Base-by-base conservation (phyloP, 768 basidiomycete genomes). In the Krasilnikovozyma curviuscula region DNA sequence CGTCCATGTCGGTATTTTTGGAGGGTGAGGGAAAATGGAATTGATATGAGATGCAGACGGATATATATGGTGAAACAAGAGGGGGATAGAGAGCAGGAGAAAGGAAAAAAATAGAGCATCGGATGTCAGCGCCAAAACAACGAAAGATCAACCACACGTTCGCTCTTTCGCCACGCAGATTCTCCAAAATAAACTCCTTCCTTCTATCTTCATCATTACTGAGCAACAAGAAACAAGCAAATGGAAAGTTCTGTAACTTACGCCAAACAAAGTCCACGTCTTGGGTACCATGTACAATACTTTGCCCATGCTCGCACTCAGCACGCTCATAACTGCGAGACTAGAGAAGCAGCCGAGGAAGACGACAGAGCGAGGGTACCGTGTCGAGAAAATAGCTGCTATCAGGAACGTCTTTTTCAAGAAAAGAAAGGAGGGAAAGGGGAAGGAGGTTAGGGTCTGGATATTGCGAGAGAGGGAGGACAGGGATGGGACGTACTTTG, bases 241-340 rank as follows among this genome's bases (percentile, higher is more conserved):
- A 5, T 12, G 4, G 8, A n/a, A 23, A 2, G 9, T 1, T 9
- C 4, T 25, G 42, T 7, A 44, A 52, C 50, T 40, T 21, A 52
- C 50, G 12, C 45, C 50, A 41, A 47, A 52, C 35, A 46, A 46
- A 3, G 50, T 52, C 50, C 50, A 52, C 27, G 46, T 40, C 27
- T 52, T 52, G 2, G 50, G 50, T 12, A 52, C 50, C 21, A 52
- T 44, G 1, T 46, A 44, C 0, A 98, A 74, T 39, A 97, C 67
- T 60, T 85, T 80, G 0, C 93, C 93, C 70, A 97, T 73, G n/a
- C 76, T 80, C 10, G 91, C 86, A 13, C 83, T 88, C 43, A 97
- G 76, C 34, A 89, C 69, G 41, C 84, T 88, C 93, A 98, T 98
- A 63, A 93, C 66, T 46, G 81, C 71, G 38, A 98, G 74, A 7